Percentiles rank a stretch among this genome's conserved stretches.
Evolutionary conservation across 495 filamentous ascomycete genomes (phyloP).

Genomic region (Parmelia sp.): DNA sequence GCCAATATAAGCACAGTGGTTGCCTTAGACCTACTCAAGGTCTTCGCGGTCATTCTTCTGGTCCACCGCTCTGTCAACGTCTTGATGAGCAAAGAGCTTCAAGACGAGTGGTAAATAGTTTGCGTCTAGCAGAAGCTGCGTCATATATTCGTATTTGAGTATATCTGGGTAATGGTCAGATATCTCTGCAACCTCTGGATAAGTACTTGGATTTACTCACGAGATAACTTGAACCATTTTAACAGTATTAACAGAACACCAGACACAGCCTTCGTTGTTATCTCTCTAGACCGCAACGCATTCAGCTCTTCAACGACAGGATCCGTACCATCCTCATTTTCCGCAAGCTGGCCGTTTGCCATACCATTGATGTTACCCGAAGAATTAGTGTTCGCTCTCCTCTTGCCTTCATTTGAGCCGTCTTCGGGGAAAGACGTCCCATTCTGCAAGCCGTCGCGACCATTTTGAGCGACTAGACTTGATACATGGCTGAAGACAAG

Average conservation of each 20-base stretch:
- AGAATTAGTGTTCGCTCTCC: constrained; percentile 28
- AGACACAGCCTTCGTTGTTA: constrained; percentile 83
- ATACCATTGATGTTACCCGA: constrained; percentile 30
- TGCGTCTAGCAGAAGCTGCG: constrained; percentile 84
- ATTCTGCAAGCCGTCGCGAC: constrained; percentile 39
- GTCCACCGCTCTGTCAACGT: constrained; percentile 82
- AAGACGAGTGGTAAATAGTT: constrained; percentile 89
- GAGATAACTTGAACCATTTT: constrained; percentile 95
- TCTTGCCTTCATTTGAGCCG: constrained; percentile 19
- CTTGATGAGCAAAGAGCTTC: constrained; percentile 88
- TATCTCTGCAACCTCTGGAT: not conserved
- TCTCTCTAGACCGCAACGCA: constrained; percentile 71
- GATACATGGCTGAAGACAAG: constrained; percentile 73
- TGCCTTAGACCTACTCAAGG: constrained; percentile 55
- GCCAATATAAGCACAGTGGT: not conserved
- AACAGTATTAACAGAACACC: constrained; percentile 75
- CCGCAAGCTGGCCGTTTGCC: constrained; percentile 27
- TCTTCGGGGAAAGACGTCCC: constrained; percentile 35
- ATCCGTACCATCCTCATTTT: constrained; percentile 34
- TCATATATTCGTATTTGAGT: constrained; percentile 91
- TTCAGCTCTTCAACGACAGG: constrained; percentile 66
- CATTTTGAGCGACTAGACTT: constrained; percentile 49
- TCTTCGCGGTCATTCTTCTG: constrained; percentile 77
- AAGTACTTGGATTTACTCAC: constrained; percentile 46
- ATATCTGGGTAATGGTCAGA: constrained; percentile 58